Percentiles rank a stretch among this genome's conserved stretches.
phyloP scores from a whole-genome alignment of 164 flowering plant species.

The Annona cherimola region DNA sequence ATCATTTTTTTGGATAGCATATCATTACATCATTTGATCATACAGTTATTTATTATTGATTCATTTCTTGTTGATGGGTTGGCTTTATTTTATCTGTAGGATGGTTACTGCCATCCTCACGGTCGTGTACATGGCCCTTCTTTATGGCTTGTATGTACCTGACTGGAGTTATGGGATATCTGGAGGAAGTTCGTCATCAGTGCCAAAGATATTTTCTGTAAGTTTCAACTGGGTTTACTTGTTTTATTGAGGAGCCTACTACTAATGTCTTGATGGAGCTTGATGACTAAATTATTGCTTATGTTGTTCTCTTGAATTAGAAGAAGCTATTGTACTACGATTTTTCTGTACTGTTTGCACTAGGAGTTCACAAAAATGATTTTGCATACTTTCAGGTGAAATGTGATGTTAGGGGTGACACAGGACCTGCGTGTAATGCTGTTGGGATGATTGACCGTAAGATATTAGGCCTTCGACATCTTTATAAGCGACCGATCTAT shows the following conservation, averaged over 20 bases:
- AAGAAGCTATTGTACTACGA: neutral
- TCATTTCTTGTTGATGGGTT: neutral
- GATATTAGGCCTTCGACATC: constrained; percentile 57
- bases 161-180: constrained; percentile 64
- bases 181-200: constrained; percentile 18
- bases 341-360: neutral
- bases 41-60: neutral
- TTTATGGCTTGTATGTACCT: constrained; percentile 72
- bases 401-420: constrained; percentile 75
- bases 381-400: constrained; percentile 37
- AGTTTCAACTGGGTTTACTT: constrained; percentile 7
- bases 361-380: neutral
- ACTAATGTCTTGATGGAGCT: neutral
- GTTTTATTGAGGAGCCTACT: neutral
- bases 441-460: constrained; percentile 75
- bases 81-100: constrained; percentile 28
- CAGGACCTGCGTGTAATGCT: constrained; percentile 81
- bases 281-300: neutral
- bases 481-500: constrained; percentile 56
- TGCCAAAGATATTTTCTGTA: constrained; percentile 27
- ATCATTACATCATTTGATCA: neutral
- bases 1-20: neutral
- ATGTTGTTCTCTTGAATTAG: neutral
- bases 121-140: constrained; percentile 32
- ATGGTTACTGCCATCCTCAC: constrained; percentile 30